A percentile compares a stretch with the other conserved stretches of the same genome.
These are phyloP conservation scores for Eucalyptus coolabah DNA, from an alignment of 345 rosid genomes.

Conservation along the genomic window DNA sequence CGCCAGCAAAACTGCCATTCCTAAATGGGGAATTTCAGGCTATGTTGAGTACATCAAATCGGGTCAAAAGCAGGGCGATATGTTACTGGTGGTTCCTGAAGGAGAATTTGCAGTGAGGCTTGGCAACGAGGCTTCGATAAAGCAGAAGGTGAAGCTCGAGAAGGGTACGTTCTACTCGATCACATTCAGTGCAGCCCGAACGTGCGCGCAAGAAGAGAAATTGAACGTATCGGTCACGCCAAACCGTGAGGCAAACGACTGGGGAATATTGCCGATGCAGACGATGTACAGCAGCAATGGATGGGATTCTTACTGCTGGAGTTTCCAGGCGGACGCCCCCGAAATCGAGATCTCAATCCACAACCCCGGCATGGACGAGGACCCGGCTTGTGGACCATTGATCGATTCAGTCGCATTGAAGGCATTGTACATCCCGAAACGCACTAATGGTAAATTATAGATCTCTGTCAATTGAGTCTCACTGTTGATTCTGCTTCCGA, in stretches of 20 bases:
- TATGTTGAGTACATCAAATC: constrained; percentile 78
- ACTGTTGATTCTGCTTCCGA: background rate
- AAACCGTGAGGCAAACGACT: constrained; percentile 19
- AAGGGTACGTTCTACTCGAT: constrained; percentile 40
- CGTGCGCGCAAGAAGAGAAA: constrained; percentile 80
- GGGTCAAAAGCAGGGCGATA: constrained; percentile 83
- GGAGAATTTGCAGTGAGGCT: constrained; percentile 60
- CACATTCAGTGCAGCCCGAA: constrained; percentile 67
- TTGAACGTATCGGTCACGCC: constrained; percentile 63
- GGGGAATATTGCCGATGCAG: constrained; percentile 66
- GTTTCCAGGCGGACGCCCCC: constrained; percentile 36
- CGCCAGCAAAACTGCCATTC: constrained; percentile 33
- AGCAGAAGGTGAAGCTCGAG: constrained; percentile 40
- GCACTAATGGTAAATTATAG: constrained; percentile 7
- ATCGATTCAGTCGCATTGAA: constrained; percentile 58
- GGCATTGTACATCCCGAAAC: constrained; percentile 32
- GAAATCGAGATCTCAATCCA: constrained; percentile 38
- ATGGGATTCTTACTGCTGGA: constrained; percentile 85
- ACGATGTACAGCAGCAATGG: constrained; percentile 80
- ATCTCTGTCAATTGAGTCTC: background rate
- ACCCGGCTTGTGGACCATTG: constrained; percentile 79
- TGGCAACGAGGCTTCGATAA: constrained; percentile 71
- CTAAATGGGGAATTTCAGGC: constrained; percentile 66
- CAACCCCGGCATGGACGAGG: constrained; percentile 64
- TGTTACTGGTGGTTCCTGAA: constrained; percentile 71